Percentiles rank a stretch among this genome's conserved stretches.
These are phyloP conservation scores for Amanita jacksonii DNA, from an alignment of 768 basidiomycete species.

Conservation along the genomic window DNA sequence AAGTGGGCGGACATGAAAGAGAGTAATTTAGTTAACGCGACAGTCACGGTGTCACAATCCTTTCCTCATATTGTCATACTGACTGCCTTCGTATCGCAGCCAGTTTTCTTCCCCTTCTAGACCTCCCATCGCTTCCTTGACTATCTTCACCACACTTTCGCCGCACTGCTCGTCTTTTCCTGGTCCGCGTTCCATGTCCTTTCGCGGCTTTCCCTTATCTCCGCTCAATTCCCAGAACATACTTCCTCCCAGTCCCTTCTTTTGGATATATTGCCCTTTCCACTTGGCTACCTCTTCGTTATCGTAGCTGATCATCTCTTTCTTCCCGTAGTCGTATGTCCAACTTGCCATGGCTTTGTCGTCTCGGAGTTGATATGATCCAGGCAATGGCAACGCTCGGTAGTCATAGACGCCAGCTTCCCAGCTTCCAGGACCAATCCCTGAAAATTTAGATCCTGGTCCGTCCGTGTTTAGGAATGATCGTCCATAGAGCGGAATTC, in stretches of 20 bases:
- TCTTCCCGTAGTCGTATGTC: constrained; percentile 64
- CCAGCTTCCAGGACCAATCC: constrained; percentile 85
- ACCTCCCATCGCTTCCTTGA: constrained; percentile 71
- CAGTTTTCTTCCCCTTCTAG: constrained; percentile 70
- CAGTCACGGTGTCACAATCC: constrained; percentile 39
- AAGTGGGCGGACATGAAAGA: constrained; percentile 29
- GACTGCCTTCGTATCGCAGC: constrained; percentile 66
- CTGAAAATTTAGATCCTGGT: constrained; percentile 69
- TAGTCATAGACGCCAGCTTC: constrained; percentile 92
- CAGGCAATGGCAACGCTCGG: constrained; percentile 74
- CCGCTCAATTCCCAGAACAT: constrained; percentile 96
- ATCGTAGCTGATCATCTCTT: constrained; percentile 83
- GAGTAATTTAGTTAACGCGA: background rate
- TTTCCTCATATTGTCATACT: constrained; percentile 70
- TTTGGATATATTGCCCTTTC: constrained; percentile 78
- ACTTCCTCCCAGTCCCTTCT: constrained; percentile 73
- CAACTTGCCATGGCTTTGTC: constrained; percentile 66
- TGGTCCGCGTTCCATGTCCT: constrained; percentile 63
- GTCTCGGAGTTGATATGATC: constrained; percentile 58
- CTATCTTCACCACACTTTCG: constrained; percentile 58
- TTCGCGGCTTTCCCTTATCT: constrained; percentile 61
- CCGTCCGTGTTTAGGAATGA: constrained; percentile 83
- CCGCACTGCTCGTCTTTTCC: constrained; percentile 72
- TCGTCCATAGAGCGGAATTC: constrained; percentile 90
- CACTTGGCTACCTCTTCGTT: constrained; percentile 52